Conservation (phyloP, 1,284 basidiomycete genomes). For the Microbotryomycetes sp. region DNA sequence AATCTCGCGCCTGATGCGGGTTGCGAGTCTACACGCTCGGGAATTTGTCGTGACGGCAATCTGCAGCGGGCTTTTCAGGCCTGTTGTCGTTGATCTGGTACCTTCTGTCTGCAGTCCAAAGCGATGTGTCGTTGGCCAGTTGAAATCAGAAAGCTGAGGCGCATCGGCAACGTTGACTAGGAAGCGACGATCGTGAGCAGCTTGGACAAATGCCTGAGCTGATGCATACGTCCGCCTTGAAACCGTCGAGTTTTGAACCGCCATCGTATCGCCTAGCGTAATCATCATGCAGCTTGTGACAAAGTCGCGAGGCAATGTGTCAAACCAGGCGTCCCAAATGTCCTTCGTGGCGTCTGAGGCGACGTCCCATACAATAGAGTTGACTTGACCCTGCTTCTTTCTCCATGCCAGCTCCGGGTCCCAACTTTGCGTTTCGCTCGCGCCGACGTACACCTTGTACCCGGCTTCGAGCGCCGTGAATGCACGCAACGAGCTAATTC, state of each 20-base stretch:
- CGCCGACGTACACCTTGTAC: slow-evolving; percentile 61
- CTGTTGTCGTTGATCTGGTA: slow-evolving; percentile 14
- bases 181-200: slow-evolving; percentile 56
- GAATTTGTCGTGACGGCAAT: slow-evolving; percentile 88
- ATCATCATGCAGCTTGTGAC: slow-evolving; percentile 11
- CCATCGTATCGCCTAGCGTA: slow-evolving; percentile 26
- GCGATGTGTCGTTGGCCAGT: slow-evolving; percentile 79
- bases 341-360: slow-evolving; percentile 41
- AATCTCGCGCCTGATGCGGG: slow-evolving; percentile 73
- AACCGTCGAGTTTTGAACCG: not conserved
- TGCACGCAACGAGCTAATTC: slow-evolving; percentile 70
- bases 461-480: slow-evolving; percentile 77
- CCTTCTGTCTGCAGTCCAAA: slow-evolving; percentile 46
- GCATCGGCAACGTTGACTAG: slow-evolving; percentile 82
- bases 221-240: slow-evolving; percentile 4
- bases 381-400: slow-evolving; percentile 51
- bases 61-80: slow-evolving; percentile 54
- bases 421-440: slow-evolving; percentile 46
- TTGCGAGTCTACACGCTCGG: slow-evolving; percentile 77
- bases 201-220: slow-evolving; percentile 45
- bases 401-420: slow-evolving; percentile 70
- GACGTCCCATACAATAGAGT: slow-evolving; percentile 50
- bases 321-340: slow-evolving; percentile 29
- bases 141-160: slow-evolving; percentile 79
- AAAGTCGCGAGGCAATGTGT: not conserved